Percentiles rank a stretch among this genome's conserved stretches.
phyloP scores from a whole-genome alignment of 2,329 filamentous ascomycete species.

The Bipolaris victoriae region DNA sequence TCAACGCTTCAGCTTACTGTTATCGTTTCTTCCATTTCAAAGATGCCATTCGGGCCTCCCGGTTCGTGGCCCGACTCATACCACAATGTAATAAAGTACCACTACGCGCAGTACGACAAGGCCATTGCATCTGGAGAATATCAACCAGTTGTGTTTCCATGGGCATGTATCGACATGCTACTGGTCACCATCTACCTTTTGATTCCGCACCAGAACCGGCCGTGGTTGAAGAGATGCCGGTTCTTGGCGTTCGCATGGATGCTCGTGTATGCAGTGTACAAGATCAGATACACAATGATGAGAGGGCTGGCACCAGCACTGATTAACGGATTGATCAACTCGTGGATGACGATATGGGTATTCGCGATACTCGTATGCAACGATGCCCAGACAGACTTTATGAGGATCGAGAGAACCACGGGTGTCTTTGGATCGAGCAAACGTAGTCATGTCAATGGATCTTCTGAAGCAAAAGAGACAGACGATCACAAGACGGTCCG shows the following conservation, averaged over 20 bases:
- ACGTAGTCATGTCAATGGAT: not conserved
- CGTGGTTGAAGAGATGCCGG: slow-evolving; percentile 50
- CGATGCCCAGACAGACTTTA: slow-evolving; percentile 62
- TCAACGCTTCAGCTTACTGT: slow-evolving; percentile 3
- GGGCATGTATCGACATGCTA: slow-evolving; percentile 47
- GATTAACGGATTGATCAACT: slow-evolving; percentile 60
- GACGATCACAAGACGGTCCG: not conserved
- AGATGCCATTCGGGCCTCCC: slow-evolving; percentile 20
- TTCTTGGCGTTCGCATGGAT: slow-evolving; percentile 55
- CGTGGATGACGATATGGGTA: slow-evolving; percentile 63
- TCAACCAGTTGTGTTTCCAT: slow-evolving; percentile 55
- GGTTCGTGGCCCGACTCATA: slow-evolving; percentile 43
- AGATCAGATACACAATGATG: slow-evolving; percentile 55
- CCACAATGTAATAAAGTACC: slow-evolving; percentile 43
- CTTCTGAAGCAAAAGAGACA: not conserved
- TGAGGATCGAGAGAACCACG: slow-evolving; percentile 58
- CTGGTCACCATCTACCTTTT: slow-evolving; percentile 58
- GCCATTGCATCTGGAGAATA: slow-evolving; percentile 49
- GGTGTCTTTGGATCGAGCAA: slow-evolving; percentile 27
- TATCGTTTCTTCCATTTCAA: slow-evolving; percentile 6
- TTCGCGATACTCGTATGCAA: slow-evolving; percentile 60
- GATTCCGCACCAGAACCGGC: slow-evolving; percentile 54
- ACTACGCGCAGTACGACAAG: slow-evolving; percentile 50
- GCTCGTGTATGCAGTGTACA: slow-evolving; percentile 52
- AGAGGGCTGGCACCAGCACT: slow-evolving; percentile 60